phyloP scores from a whole-genome alignment of 768 basidiomycete species.

The Boletus subcaerulescens region DNA sequence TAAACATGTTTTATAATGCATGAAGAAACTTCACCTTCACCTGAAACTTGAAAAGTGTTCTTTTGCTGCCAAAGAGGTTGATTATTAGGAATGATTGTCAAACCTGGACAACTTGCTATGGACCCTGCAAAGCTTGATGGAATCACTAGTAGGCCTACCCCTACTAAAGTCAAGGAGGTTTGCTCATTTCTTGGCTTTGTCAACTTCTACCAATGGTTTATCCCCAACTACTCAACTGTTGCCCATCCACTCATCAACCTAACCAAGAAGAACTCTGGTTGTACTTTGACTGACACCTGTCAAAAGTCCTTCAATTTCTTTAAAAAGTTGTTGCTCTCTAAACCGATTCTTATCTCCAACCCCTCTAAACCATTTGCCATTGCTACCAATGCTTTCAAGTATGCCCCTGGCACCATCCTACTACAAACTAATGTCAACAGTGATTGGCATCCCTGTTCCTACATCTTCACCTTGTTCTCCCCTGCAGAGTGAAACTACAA shows the following conservation, averaged over 20 bases:
- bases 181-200: too few relatives aligned
- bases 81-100: too few relatives aligned
- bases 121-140: background rate
- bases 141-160: background rate
- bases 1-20: background rate
- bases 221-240: background rate
- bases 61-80: too few relatives aligned
- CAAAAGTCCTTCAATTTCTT: background rate
- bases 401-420: background rate
- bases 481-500: slow-evolving; percentile 45
- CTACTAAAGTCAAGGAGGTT: too few relatives aligned
- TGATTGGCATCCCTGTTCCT: background rate
- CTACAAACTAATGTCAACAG: background rate
- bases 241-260: background rate
- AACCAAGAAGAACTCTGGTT: background rate
- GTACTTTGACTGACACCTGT: background rate
- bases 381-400: background rate
- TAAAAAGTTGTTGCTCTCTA: background rate
- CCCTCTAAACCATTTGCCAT: background rate
- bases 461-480: background rate
- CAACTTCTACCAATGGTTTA: too few relatives aligned
- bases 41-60: background rate
- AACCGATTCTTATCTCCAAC: background rate
- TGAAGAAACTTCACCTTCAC: background rate
- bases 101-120: too few relatives aligned